Percentiles rank a stretch among this genome's conserved stretches.
Evolutionary conservation across 805 yeast genomes (phyloP).

Genomic region (Starmerella khaoyaiensis): DNA sequence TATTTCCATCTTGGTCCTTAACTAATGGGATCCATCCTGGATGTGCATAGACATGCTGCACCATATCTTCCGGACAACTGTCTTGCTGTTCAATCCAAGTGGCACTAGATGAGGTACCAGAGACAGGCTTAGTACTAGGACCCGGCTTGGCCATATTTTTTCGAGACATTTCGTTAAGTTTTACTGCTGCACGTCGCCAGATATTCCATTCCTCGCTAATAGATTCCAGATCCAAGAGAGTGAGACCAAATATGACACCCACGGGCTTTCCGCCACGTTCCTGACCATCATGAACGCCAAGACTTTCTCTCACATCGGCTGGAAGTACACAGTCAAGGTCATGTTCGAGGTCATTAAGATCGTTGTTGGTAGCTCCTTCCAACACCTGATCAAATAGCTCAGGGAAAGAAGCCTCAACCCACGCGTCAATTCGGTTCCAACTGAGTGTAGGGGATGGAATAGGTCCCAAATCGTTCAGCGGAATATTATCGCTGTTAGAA

Average conservation of each 20-base stretch:
- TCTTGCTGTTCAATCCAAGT: slow-evolving; percentile 37
- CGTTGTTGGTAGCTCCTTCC: slow-evolving; percentile 67
- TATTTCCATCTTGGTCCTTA: slow-evolving; percentile 82
- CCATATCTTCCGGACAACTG: slow-evolving; percentile 63
- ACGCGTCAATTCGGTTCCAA: slow-evolving; percentile 79
- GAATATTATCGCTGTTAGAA: slow-evolving; percentile 27
- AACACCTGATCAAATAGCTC: slow-evolving; percentile 70
- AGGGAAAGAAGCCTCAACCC: slow-evolving; percentile 67
- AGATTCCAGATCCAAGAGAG: slow-evolving; percentile 67
- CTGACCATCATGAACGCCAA: slow-evolving; percentile 83
- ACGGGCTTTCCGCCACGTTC: slow-evolving; percentile 59
- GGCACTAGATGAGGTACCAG: background rate
- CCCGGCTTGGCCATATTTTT: slow-evolving; percentile 1
- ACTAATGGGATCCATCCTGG: slow-evolving; percentile 84
- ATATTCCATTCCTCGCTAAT: slow-evolving; percentile 66
- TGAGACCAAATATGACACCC: slow-evolving; percentile 69
- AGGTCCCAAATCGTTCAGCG: slow-evolving; percentile 44
- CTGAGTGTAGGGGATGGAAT: slow-evolving; percentile 56
- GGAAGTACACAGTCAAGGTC: slow-evolving; percentile 70
- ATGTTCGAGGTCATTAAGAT: slow-evolving; percentile 67
- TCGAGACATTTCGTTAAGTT: slow-evolving; percentile 20
- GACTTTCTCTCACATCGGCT: slow-evolving; percentile 65
- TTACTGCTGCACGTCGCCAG: slow-evolving; percentile 49
- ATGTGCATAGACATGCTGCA: slow-evolving; percentile 73
- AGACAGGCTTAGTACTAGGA: background rate